Base-by-base conservation (phyloP, 176 grass and related monocot species). In the Pontederia paniculata region DNA sequence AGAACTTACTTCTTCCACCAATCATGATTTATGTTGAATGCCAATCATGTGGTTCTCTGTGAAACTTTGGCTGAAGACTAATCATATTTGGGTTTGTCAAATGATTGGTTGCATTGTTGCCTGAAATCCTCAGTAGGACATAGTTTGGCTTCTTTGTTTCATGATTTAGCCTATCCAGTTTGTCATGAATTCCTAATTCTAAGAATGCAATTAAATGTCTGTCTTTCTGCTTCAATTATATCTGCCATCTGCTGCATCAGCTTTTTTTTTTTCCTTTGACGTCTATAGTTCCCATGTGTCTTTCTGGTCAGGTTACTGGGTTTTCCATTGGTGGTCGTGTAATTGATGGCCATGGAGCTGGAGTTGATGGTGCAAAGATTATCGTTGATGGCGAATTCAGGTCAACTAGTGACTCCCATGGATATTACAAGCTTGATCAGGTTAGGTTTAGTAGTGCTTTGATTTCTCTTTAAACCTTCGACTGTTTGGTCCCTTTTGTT, bases 341-440 rank as follows among this genome's bases (percentile, higher is more conserved):
- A 66, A n/a, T 88, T 55, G 93, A 98, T 78, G 76, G 56, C 59
- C 64, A 52, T 72, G 86, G 75, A 74, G 25, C 62, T 77, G 93
- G 86, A 41, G 58, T 98, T 47, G 93, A 84, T 73, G 74, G 76
- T 74, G 93, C 83, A 48, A 87, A 83, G 74, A 74, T 98, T 52
- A 67, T 79, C 71, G 67, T 98, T 15, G 93, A 98, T 55, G 86
- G 86, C 10, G 74, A 84, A 70, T 79, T 84, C 54, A 98, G 76
- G 76, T 58, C 75, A 46, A 62, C 80, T 64, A 98, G 86, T 59
- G 80, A 98, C 62, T 63, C 62, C 77, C 69, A 70, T 50, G 93
- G 93, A 31, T 80, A 88, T 57, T 98, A 98, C 74, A 98, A 82
- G 76, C 86, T 98, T 75, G 93, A 98, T 91, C 86, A 98, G 77